These are phyloP conservation scores for Exidia glandulosa DNA, from an alignment of 768 basidiomycete genomes.

Conservation along the genomic window DNA sequence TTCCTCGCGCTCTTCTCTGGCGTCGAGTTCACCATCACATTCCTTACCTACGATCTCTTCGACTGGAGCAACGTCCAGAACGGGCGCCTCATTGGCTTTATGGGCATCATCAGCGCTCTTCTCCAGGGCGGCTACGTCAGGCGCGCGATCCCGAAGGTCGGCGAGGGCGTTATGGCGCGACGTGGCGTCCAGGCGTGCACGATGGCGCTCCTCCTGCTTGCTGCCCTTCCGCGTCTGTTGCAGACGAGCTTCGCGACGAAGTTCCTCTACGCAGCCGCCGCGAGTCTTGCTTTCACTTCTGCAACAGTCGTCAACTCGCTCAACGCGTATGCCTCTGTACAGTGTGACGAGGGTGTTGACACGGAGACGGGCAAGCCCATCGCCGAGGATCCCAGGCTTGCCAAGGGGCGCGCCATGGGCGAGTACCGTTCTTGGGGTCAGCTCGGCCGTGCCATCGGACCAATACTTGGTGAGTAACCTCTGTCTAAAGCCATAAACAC, in stretches of 20 bases:
- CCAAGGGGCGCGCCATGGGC: slow-evolving; percentile 78
- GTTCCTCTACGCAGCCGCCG: slow-evolving; percentile 44
- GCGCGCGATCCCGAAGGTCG: slow-evolving; percentile 57
- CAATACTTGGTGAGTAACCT: slow-evolving; percentile 64
- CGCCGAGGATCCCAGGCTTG: slow-evolving; percentile 52
- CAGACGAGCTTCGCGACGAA: slow-evolving; percentile 18
- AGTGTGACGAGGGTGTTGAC: slow-evolving; percentile 70
- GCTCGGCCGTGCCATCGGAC: slow-evolving; percentile 86
- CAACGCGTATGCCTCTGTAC: slow-evolving; percentile 82
- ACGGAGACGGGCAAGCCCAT: slow-evolving; percentile 43
- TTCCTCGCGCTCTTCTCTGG: slow-evolving; percentile 84
- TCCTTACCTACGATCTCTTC: slow-evolving; percentile 82
- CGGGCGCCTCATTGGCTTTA: slow-evolving; percentile 71
- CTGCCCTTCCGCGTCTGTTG: slow-evolving; percentile 55
- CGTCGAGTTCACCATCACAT: slow-evolving; percentile 92
- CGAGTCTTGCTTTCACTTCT: slow-evolving; percentile 85
- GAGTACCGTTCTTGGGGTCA: slow-evolving; percentile 88
- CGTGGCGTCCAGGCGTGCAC: slow-evolving; percentile 69
- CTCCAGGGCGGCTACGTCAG: slow-evolving; percentile 94
- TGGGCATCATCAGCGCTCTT: slow-evolving; percentile 82
- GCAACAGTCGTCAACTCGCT: slow-evolving; percentile 92
- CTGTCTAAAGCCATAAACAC: neutral
- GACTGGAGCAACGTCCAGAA: slow-evolving; percentile 88
- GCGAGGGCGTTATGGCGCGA: slow-evolving; percentile 75
- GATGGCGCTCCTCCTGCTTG: slow-evolving; percentile 57